Evolutionary conservation across 257 asterid species (phyloP).

Genomic region (Cruciata laevipes): DNA sequence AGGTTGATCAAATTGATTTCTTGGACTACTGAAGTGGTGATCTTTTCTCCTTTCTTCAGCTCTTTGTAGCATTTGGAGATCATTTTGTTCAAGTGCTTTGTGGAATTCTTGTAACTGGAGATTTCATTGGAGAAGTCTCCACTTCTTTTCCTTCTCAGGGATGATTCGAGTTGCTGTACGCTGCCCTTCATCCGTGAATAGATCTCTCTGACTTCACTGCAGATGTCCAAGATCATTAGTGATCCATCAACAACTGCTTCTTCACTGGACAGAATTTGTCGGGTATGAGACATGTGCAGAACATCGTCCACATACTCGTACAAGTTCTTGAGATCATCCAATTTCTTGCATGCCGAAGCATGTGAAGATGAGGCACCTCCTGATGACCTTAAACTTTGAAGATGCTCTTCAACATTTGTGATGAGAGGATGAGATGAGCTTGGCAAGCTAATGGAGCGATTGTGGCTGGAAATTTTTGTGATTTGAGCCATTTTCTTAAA

Average conservation of each 20-base stretch:
- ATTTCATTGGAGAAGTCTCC: slow-evolving; percentile 15
- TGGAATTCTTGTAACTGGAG: slow-evolving; percentile 19
- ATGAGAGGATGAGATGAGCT: slow-evolving; percentile 19
- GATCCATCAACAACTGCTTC: slow-evolving; percentile 17
- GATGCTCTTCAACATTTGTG: neutral
- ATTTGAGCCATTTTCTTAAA: slow-evolving; percentile 13
- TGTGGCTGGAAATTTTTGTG: slow-evolving; percentile 17
- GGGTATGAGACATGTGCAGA: slow-evolving; percentile 31
- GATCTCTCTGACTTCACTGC: neutral
- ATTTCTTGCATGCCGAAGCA: slow-evolving; percentile 18
- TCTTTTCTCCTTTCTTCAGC: slow-evolving; percentile 11
- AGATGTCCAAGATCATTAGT: slow-evolving; percentile 7
- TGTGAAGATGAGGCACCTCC: slow-evolving; percentile 14
- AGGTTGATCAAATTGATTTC: neutral
- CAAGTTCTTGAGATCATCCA: slow-evolving; percentile 33
- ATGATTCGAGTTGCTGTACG: neutral
- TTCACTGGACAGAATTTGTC: slow-evolving; percentile 17
- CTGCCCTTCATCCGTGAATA: neutral
- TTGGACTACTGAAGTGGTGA: neutral
- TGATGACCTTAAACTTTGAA: neutral
- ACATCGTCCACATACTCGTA: slow-evolving; percentile 24
- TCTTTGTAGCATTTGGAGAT: slow-evolving; percentile 26
- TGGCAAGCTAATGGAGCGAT: slow-evolving; percentile 36
- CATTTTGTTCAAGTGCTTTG: slow-evolving; percentile 19
- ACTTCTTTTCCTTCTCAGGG: slow-evolving; percentile 21